These are phyloP conservation scores for Hypoxylon rubiginosum DNA, from an alignment of 2,329 filamentous ascomycete species.

Conservation along the genomic window DNA sequence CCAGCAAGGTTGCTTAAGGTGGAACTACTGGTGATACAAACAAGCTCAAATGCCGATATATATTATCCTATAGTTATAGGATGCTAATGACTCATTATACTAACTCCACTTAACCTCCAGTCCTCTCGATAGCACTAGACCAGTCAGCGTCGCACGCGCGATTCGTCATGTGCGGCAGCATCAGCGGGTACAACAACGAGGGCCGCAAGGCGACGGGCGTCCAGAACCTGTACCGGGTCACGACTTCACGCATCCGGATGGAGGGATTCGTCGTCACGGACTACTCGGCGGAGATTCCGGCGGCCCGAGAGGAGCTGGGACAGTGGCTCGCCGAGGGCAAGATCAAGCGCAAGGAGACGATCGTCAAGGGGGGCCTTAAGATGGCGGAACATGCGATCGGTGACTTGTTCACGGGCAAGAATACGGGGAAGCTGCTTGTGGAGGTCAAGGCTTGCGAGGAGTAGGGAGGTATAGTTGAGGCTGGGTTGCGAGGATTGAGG, in stretches of 20 bases:
- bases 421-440: conserved; percentile 76
- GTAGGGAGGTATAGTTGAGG: too few species aligned
- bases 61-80: too few species aligned
- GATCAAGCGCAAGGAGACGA: conserved; percentile 77
- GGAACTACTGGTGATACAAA: too few species aligned
- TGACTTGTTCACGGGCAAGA: conserved; percentile 75
- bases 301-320: conserved; percentile 71
- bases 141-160: conserved; percentile 73
- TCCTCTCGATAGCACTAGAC: conserved; percentile 74
- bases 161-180: conserved; percentile 79
- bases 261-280: conserved; percentile 83
- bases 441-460: conserved; percentile 60
- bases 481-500: not conserved
- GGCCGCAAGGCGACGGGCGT: conserved; percentile 65
- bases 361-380: conserved; percentile 76
- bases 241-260: conserved; percentile 67
- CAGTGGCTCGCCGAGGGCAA: conserved; percentile 80
- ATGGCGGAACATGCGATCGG: conserved; percentile 73
- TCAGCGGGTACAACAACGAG: conserved; percentile 76
- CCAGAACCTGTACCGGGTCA: conserved; percentile 50
- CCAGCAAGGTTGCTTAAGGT: too few species aligned
- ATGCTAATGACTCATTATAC: not conserved
- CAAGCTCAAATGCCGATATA: too few species aligned
- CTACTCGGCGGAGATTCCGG: conserved; percentile 68
- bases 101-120: conserved; percentile 3